phyloP scores from a whole-genome alignment of 768 basidiomycete genomes.

The Kwoniella sp. region DNA sequence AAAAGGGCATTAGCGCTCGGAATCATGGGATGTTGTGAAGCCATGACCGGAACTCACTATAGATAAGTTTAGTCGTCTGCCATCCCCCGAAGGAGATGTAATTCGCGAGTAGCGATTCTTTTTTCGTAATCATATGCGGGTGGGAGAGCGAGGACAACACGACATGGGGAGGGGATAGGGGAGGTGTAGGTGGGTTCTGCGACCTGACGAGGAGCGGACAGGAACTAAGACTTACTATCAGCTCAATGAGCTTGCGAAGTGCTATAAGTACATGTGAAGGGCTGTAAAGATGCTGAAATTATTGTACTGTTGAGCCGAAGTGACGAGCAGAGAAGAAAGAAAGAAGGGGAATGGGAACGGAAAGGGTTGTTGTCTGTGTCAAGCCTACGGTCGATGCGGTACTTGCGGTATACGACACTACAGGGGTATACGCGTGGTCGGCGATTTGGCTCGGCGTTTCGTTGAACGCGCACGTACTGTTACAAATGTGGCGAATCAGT shows the following conservation, averaged over 20 bases:
- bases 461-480: not conserved
- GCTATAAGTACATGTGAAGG: constrained; percentile 19
- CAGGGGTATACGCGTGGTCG: constrained; percentile 6
- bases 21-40: not conserved
- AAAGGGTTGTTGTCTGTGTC: not conserved
- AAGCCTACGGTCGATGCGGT: not conserved
- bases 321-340: constrained; percentile 4
- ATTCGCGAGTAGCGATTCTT: constrained; percentile 56
- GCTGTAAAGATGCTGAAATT: not conserved
- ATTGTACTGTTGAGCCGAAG: not conserved
- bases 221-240: constrained; percentile 11
- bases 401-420: not conserved
- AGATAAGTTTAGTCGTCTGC: constrained; percentile 51
- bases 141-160: not conserved
- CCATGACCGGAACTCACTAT: constrained; percentile 27
- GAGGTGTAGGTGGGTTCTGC: not conserved
- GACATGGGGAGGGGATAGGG: not conserved
- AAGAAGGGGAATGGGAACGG: not conserved
- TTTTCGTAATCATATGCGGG: constrained; percentile 44
- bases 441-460: constrained; percentile 7
- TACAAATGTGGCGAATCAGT: constrained; percentile 7
- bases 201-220: not conserved
- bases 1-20: not conserved
- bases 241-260: constrained; percentile 4
- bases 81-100: constrained; percentile 33